Evolutionary conservation across 1,284 basidiomycete genomes (phyloP), one percentile per base, ranked within the genome.

Genomic region (Chalciporus sp.): DNA sequence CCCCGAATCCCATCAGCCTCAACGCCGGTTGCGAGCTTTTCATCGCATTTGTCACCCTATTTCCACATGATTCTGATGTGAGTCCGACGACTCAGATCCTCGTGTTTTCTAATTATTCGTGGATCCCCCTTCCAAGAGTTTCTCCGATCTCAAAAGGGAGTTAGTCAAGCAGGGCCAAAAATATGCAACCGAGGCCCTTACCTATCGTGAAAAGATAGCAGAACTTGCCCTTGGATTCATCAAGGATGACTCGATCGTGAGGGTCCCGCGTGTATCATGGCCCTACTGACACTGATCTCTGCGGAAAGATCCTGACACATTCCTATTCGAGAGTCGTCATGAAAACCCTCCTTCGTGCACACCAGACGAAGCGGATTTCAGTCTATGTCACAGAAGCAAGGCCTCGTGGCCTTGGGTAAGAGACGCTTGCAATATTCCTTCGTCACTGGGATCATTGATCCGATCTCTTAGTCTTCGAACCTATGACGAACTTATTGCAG

Each of bases 351-450:
- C 80, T 98, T 47, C 82, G 87, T 58, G 95, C 95, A 7, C 90
- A 96, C 71, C 82, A 89, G 67, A 85, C 86, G 68, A 98, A 98
- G 75, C 83, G 95, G 52, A 94, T 99, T 73, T 92, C 90, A 65
- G 96, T 99, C 42, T 99, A 95, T 71, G 97, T 99, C 51, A 98
- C 97, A 52, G 94, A 98, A 82, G 92, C 93, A 35, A 81, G 94
- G 60, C 95, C 94, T 62, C 84, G 86, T 68, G 87, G 90, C 59
- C 78, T 90, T 61, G 84, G 92, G 91, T 90, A 70, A 58, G 82
- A 48, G 46, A 31, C 52, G 46, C 52, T 44, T 31, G 47, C 44
- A 37, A 37, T 43, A 27, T 1, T 51, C 40, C 33, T 20, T 42
- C 33, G 47, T 41, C 57, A 42, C 45, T 46, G 35, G 39, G 58